Evolutionary conservation across 208 protist species (phyloP).

Genomic region (Novymonas esmeraldas): DNA sequence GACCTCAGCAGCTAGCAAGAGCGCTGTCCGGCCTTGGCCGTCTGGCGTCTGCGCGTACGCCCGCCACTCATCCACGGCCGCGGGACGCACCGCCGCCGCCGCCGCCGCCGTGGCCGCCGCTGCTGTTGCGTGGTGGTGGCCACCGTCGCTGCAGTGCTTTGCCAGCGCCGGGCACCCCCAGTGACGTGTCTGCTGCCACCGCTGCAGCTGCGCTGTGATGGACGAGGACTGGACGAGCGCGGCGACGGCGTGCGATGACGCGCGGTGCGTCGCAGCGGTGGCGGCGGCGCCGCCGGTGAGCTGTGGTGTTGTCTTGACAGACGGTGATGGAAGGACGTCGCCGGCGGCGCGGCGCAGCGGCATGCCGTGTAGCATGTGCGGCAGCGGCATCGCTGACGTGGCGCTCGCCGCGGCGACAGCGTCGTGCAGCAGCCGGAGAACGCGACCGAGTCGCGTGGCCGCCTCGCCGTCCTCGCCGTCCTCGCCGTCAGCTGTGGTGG

Average conservation of each 20-base stretch:
- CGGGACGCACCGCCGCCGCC: not conserved
- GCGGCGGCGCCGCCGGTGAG: not conserved
- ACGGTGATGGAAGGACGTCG: constrained; percentile 21
- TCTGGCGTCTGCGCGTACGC: constrained; percentile 30
- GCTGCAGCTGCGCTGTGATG: constrained; percentile 36
- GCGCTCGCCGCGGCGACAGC: not conserved
- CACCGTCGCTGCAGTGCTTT: not conserved
- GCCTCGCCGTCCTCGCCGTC: constrained; percentile 7
- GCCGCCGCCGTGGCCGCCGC: not conserved
- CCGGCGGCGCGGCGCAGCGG: constrained; percentile 8
- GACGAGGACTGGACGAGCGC: constrained; percentile 24
- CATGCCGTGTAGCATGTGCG: constrained; percentile 11
- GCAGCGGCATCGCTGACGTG: not conserved
- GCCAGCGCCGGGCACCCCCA: constrained; percentile 24
- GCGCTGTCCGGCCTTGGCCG: constrained; percentile 38
- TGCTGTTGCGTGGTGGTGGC: not conserved
- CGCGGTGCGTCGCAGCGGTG: not conserved
- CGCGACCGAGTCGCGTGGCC: constrained; percentile 10
- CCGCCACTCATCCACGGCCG: constrained; percentile 16
- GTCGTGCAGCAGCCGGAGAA: constrained; percentile 13
- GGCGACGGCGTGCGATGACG: not conserved
- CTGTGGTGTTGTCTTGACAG: not conserved
- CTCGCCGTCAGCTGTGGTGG: not conserved
- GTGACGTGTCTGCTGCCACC: constrained; percentile 32
- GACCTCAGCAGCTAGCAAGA: constrained; percentile 39